Evolutionary conservation across 1,139 yeast species (phyloP).

Genomic region (Geotrichum citri-aurantii): DNA sequence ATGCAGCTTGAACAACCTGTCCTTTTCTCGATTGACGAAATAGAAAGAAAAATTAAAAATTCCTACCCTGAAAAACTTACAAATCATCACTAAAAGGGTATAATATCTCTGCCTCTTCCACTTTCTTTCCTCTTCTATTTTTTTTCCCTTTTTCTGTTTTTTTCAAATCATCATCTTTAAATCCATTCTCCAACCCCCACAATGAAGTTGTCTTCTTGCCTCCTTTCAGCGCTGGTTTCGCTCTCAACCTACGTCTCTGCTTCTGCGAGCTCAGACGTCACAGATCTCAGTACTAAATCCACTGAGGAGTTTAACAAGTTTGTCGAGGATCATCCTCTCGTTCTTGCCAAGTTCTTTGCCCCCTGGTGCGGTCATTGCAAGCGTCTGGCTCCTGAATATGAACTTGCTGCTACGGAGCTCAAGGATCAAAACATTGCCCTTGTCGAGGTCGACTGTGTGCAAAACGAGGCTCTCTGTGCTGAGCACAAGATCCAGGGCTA

Average conservation of each 20-base stretch:
- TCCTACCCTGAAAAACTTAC: too few relatives aligned
- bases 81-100: background rate
- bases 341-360: slow-evolving; percentile 91
- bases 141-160: background rate
- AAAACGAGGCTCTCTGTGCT: slow-evolving; percentile 72
- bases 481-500: slow-evolving; percentile 76
- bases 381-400: slow-evolving; percentile 84
- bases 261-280: slow-evolving; percentile 82
- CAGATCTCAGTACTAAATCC: slow-evolving; percentile 54
- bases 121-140: background rate
- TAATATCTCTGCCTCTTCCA: background rate
- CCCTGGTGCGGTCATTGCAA: slow-evolving; percentile 99
- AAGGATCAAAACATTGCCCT: slow-evolving; percentile 62
- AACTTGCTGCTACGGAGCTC: slow-evolving; percentile 74
- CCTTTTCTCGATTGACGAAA: background rate
- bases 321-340: slow-evolving; percentile 66
- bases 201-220: slow-evolving; percentile 17
- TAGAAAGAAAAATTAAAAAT: background rate
- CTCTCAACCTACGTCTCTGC: slow-evolving; percentile 10
- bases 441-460: slow-evolving; percentile 92
- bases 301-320: slow-evolving; percentile 53
- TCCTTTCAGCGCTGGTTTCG: slow-evolving; percentile 17
- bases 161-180: background rate
- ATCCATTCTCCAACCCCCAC: background rate
- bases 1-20: background rate